These are phyloP conservation scores for Phytophthora crassamura DNA, from an alignment of 352 stramenopile genomes.

Conservation along the genomic window DNA sequence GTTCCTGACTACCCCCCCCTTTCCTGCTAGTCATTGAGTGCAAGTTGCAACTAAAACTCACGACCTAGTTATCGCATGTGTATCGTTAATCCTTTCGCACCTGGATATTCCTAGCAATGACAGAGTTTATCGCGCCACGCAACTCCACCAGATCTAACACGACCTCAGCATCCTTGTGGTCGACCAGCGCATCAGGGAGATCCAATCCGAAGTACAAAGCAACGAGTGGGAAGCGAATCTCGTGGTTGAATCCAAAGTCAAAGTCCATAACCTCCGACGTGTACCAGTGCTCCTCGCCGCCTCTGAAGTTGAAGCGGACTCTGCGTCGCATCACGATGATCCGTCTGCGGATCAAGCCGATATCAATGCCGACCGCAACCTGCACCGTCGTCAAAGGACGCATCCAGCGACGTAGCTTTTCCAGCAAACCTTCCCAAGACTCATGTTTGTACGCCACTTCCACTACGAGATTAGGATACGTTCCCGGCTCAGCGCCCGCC, in stretches of 20 bases:
- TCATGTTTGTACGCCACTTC: conserved; percentile 20
- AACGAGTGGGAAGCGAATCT: not conserved
- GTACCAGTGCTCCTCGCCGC: not conserved
- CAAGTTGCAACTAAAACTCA: no score
- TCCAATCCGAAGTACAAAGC: conserved; percentile 4
- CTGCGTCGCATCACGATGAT: conserved; percentile 12
- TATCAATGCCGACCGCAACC: conserved; percentile 22
- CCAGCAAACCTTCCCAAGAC: conserved; percentile 13
- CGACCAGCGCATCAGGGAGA: conserved; percentile 1
- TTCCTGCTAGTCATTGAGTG: no score
- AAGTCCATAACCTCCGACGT: conserved; percentile 8
- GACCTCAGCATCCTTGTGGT: not conserved
- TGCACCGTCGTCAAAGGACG: conserved; percentile 13
- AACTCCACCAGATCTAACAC: conserved; percentile 9
- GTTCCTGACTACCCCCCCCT: no score
- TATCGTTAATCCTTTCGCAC: not conserved
- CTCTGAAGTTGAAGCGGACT: conserved; percentile 10
- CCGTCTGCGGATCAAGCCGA: conserved; percentile 3
- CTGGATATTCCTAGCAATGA: not conserved
- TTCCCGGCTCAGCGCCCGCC: not conserved
- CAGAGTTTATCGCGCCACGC: not conserved
- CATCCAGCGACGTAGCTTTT: conserved; percentile 32
- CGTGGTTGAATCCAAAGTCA: not conserved
- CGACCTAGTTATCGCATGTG: no score
- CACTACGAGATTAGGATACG: conserved; percentile 11